Percentiles rank a stretch among this genome's conserved stretches.
Conservation (phyloP, 129 eudicot species). For the sunflower (Helianthus annuus) region DNA sequence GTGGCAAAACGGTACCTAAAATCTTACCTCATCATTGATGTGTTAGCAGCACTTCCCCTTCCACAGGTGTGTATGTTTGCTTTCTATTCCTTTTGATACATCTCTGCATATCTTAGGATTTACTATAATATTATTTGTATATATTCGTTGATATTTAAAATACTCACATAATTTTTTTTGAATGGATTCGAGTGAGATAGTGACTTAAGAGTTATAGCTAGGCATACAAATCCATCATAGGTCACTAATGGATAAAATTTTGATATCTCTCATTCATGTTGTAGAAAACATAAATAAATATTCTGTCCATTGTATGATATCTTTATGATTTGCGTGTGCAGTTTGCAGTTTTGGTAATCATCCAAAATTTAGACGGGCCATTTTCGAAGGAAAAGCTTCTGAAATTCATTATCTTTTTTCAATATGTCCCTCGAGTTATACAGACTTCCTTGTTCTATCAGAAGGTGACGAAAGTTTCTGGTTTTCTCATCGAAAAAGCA, state of each 20-base stretch:
- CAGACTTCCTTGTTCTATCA: conserved; percentile 35
- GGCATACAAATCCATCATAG: not conserved
- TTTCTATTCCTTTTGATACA: not conserved
- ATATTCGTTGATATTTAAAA: not conserved
- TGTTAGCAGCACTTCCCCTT: too few species aligned
- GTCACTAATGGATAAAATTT: too few species aligned
- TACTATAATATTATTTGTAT: too few species aligned
- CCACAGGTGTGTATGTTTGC: conserved; percentile 20
- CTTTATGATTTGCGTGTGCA: conserved; percentile 9
- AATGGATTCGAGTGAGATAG: not conserved
- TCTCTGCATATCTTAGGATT: too few species aligned
- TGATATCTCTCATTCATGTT: not conserved
- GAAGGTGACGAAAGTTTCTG: conserved; percentile 50
- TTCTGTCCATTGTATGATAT: not conserved
- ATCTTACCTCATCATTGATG: conserved; percentile 28
- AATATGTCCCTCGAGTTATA: conserved; percentile 41
- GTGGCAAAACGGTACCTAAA: conserved; percentile 35
- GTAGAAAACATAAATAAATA: not conserved
- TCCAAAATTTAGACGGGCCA: conserved; percentile 27
- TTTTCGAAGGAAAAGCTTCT: conserved; percentile 23
- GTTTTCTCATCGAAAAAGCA: conserved; percentile 43
- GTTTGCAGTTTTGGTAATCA: conserved; percentile 38
- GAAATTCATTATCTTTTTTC: conserved; percentile 39
- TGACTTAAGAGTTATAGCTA: not conserved
- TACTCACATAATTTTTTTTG: not conserved